Evolutionary conservation across 352 stramenopile species (phyloP), one percentile per base, ranked within the genome.

Genomic region (Phytophthora sojae): DNA sequence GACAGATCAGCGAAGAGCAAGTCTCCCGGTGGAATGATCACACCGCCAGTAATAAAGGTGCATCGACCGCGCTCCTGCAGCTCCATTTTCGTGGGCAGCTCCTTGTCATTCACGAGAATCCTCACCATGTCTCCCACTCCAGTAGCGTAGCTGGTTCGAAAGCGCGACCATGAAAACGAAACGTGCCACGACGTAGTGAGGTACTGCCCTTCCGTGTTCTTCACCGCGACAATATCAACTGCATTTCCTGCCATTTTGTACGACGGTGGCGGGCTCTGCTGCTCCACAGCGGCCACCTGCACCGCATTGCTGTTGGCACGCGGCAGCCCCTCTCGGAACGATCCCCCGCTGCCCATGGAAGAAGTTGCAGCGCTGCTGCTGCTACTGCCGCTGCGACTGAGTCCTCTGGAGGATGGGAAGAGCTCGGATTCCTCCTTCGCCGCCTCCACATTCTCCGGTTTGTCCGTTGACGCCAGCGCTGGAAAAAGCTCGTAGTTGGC

Each of bases 141-240:
- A 0, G 85, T 83, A 8, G 74, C 70, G 23, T 77, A 75, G 53
- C 79, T 92, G 2, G 85, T 86, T 39, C 81, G 80, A 56, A 92
- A 93, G 29, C 85, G 77, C 19, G 86, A 94, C 79, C 80, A 94
- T 6, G 73, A 85, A 67, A 95, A 95, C 12, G 76, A 76, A 11
- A 94, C 85, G 76, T 92, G 80, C 88, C 82, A 95, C 66, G 82
- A 85, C n/a, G 82, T 92, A 19, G 83, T 92, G 21, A 90, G 82
- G 37, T 84, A 81, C 25, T 85, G 68, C 35, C 84, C 71, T 12
- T 89, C 79, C 21, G 57, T 87, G 45, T 86, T 93, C 19, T 81
- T 81, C 8, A 89, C 88, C 12, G 85, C 83, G 30, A 95, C 86
- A 73, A 95, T 89, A 42, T 95, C 88, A 9, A 95, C 78, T 0